These are phyloP conservation scores for Hemileia vastatrix DNA, from an alignment of 1,284 basidiomycete genomes.

Conservation along the genomic window DNA sequence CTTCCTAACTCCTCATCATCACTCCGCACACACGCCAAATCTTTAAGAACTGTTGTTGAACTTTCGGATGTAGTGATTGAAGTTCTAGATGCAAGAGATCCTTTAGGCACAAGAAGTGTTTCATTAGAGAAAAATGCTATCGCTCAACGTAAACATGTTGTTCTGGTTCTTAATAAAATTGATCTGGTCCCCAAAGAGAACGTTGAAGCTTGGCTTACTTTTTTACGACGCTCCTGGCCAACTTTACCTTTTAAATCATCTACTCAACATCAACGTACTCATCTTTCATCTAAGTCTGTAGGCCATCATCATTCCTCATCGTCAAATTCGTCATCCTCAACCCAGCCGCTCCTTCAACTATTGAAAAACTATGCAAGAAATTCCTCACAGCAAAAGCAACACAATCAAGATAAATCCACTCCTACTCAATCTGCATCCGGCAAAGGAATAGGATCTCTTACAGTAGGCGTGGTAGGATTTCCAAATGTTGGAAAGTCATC, in stretches of 20 bases:
- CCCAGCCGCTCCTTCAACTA: conserved; percentile 60
- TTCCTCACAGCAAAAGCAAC: conserved; percentile 42
- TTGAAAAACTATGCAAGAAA: conserved; percentile 75
- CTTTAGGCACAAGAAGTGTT: conserved; percentile 73
- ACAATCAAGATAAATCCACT: conserved; percentile 27
- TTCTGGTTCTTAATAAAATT: conserved; percentile 86
- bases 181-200: conserved; percentile 83
- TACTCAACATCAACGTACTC: conserved; percentile 65
- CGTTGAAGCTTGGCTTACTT: conserved; percentile 78
- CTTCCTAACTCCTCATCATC: conserved; percentile 7
- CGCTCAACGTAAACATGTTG: conserved; percentile 71
- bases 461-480: conserved; percentile 89
- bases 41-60: conserved; percentile 82
- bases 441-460: conserved; percentile 49
- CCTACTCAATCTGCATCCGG: conserved; percentile 23
- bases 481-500: conserved; percentile 97
- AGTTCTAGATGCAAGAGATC: conserved; percentile 82
- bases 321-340: conserved; percentile 55
- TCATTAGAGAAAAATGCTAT: conserved; percentile 84
- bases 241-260: conserved; percentile 89
- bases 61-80: conserved; percentile 82
- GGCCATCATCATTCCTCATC: conserved; percentile 16
- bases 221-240: conserved; percentile 81
- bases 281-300: conserved; percentile 48
- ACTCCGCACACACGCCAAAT: conserved; percentile 45